Evolutionary conservation across 2,329 filamentous ascomycete genomes (phyloP), one percentile per base, ranked within the genome.

Genomic region (Coniochaeta sp.): DNA sequence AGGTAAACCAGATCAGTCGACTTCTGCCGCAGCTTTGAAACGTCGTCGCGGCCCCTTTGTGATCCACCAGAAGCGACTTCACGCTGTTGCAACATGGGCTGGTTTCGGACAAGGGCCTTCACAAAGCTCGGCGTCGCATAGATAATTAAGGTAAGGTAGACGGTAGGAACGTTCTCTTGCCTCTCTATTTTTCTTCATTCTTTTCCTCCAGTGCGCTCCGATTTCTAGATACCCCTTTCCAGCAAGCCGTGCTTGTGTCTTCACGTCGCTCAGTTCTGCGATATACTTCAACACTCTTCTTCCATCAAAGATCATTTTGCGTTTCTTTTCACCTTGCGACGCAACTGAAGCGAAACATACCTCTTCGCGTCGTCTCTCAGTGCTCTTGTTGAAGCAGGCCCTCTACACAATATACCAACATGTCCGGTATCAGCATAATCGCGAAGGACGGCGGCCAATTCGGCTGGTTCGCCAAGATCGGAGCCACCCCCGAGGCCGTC

Each of bases 401-500:
- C 38, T n/a, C 31, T 31, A 56, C n/a, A 22, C 31, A n/a, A 79
- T 79, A 47, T 11, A 12, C 26, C 47, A 52, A 1, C 47, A 52
- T 52, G 47, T 52, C 47, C 3, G 4, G 47, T 8, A 12, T 12
- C 12, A 52, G 14, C 47, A 52, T 52, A 52, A 22, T 52, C 47
- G 47, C 47, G 7, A 17, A 28, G 17, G 24, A 52, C 24, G 47
- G 47, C 75, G 81, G 78, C 63, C 76, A 82, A 69, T 86, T 85
- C 69, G 80, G 80, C 70, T 86, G 80, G 76, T 79, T 86, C 65
- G 68, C 68, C 67, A 77, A 73, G 62, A 79, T 86, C 66, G 83
- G 83, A 71, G 83, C 83, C 57, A 85, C 83, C 19, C 74, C 77
- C 38, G 73, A 84, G 69, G 83, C 82, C 65, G 81, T 86, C 66